Evolutionary conservation across 805 yeast species (phyloP), one percentile per base, ranked within the genome.

Genomic region (Lipomyces sp.): DNA sequence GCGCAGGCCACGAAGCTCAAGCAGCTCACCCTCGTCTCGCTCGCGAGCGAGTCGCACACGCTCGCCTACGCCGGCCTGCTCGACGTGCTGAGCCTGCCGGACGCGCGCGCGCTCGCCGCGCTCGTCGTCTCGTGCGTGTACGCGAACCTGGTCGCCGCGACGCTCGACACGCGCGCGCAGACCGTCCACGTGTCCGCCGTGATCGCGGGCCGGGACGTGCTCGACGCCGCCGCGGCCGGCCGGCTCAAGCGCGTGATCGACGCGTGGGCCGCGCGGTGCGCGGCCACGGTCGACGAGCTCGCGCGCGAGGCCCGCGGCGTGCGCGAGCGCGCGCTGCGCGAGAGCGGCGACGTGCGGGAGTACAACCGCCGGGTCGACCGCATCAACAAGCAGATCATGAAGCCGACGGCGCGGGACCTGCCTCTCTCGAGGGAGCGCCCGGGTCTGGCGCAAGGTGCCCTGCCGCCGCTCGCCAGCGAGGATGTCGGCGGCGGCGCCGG

Each of bases 151-250:
- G 18, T 55, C 14, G 16, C 45, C 1, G 59, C 57, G 13, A 53
- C 39, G 10, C 51, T 55, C 10, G 59, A 55, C 40, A 53, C 57
- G 29, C 46, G 45, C 16, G 19, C 37, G 36, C 53, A 53, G 43
- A n/a, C 18, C 18, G 43, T 55, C 21, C 49, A 24, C 8, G 53
- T 47, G 22, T 19, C 45, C 22, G 51, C 54, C n/a, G 55, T 44
- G 29, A 29, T 19, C 22, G 49, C 49, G 4, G 59, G 59, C 2
- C 44, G 59, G 19, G 55, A 50, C 31, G 51, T 53, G 38, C 52
- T 46, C 7, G 51, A 45, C 29, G 13, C 16, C 8, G n/a, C 28
- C 2, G 47, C 21, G n/a, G 22, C 47, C 8, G 32, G 13, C 14
- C 35, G 45, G 23, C 31, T 55, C 35, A 33, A 39, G 22, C 7